phyloP scores from a whole-genome alignment of 345 rosid species.

The Arabidopsis arenosa region DNA sequence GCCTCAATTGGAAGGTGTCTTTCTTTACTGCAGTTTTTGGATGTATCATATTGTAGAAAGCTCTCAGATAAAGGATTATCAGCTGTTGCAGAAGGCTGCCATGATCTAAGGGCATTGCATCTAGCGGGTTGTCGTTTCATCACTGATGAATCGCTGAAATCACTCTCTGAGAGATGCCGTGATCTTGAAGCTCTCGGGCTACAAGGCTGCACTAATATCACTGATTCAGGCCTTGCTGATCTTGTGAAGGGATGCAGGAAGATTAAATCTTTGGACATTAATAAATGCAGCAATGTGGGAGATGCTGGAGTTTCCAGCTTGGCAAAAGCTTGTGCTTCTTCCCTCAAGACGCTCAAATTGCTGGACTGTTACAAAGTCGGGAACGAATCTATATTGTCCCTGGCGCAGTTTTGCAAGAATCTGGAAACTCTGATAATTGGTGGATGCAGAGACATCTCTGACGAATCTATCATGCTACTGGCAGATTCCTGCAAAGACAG shows the following conservation, averaged over 20 bases:
- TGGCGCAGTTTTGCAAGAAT: conserved; percentile 69
- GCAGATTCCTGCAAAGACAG: conserved; percentile 66
- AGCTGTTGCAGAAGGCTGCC: conserved; percentile 80
- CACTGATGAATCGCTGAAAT: conserved; percentile 54
- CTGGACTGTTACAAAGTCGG: conserved; percentile 81
- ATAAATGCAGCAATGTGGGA: conserved; percentile 83
- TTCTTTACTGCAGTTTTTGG: conserved; percentile 73
- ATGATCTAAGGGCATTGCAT: conserved; percentile 61
- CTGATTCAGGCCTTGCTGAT: conserved; percentile 68
- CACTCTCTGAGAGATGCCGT: conserved; percentile 67
- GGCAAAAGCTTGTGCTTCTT: conserved; percentile 67
- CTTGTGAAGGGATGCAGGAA: conserved; percentile 72
- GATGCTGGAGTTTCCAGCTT: conserved; percentile 69
- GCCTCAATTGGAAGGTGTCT: conserved; percentile 69
- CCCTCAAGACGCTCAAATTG: conserved; percentile 76
- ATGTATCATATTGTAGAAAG: conserved; percentile 87
- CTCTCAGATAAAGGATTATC: conserved; percentile 82
- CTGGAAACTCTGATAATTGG: conserved; percentile 83
- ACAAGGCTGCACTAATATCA: conserved; percentile 75
- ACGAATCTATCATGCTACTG: conserved; percentile 61
- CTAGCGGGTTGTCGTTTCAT: conserved; percentile 79
- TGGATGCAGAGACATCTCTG: conserved; percentile 79
- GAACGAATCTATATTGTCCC: conserved; percentile 62
- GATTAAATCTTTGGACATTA: conserved; percentile 69
- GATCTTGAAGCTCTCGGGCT: conserved; percentile 67